These are phyloP conservation scores for Chlorella ohadii DNA, from an alignment of 139 green algal species.

Conservation along the genomic window DNA sequence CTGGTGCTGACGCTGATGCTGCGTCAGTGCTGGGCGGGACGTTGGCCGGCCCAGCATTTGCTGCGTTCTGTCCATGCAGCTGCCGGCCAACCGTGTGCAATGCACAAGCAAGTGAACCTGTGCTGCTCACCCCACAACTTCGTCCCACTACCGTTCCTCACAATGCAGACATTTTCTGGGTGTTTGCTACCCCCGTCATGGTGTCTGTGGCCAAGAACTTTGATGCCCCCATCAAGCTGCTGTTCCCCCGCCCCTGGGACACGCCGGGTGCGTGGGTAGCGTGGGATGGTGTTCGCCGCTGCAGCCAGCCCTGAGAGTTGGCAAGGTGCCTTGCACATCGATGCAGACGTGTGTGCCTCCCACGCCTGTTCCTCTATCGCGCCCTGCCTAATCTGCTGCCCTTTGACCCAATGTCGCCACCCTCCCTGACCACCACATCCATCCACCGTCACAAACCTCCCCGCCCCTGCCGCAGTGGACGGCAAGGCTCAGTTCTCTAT, in stretches of 20 bases:
- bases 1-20: background rate
- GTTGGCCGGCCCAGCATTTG: too few relatives aligned
- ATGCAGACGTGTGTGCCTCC: too few relatives aligned
- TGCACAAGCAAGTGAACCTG: background rate
- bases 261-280: background rate
- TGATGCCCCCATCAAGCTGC: constrained; percentile 98
- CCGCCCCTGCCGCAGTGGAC: background rate
- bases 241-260: constrained; percentile 74
- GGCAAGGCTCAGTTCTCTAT: constrained; percentile 85
- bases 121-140: background rate
- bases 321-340: too few relatives aligned
- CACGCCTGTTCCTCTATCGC: too few relatives aligned
- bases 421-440: too few relatives aligned
- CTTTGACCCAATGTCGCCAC: too few relatives aligned
- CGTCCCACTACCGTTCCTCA: constrained; percentile 65
- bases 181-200: constrained; percentile 96
- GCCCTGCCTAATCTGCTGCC: too few relatives aligned
- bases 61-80: too few relatives aligned
- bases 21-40: background rate
- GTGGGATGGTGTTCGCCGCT: too few relatives aligned
- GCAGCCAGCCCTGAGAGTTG: too few relatives aligned
- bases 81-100: too few relatives aligned
- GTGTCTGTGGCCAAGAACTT: constrained; percentile 94
- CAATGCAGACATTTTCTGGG: constrained; percentile 99
- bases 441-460: too few relatives aligned